Conservation (phyloP, 2,329 filamentous ascomycete species). For the Fragosphaeria purpurea region DNA sequence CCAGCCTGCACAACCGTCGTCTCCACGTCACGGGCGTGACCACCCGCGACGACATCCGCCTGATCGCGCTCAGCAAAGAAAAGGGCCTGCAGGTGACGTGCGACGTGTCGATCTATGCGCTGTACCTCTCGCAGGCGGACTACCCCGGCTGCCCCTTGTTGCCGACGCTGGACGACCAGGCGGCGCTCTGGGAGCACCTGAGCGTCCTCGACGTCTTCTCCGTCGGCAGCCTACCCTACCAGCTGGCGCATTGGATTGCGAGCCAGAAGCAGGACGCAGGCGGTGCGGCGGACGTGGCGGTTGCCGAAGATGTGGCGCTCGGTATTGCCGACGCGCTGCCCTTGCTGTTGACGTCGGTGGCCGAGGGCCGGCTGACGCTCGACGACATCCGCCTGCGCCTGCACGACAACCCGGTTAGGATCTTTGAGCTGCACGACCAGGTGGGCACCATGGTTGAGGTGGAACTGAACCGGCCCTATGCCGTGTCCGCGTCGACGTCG, state of each 20-base stretch:
- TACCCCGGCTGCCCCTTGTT: conserved; percentile 58
- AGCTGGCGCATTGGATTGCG: conserved; percentile 51
- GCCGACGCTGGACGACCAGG: conserved; percentile 58
- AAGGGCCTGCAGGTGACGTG: conserved; percentile 77
- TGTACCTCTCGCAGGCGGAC: conserved; percentile 64
- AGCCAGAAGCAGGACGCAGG: not conserved
- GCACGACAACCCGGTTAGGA: conserved; percentile 69
- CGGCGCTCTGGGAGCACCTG: conserved; percentile 64
- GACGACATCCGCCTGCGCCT: conserved; percentile 63
- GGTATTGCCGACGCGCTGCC: conserved; percentile 67
- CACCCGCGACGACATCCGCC: conserved; percentile 67
- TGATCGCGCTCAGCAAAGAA: conserved; percentile 68
- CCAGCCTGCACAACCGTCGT: conserved; percentile 66
- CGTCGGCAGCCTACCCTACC: conserved; percentile 67
- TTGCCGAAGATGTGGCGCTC: conserved; percentile 41
- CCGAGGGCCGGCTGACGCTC: conserved; percentile 61
- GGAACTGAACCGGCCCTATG: conserved; percentile 63
- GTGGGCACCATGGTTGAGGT: conserved; percentile 62
- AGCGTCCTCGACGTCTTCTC: conserved; percentile 69
- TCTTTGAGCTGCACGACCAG: conserved; percentile 76
- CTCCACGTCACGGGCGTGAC: conserved; percentile 74
- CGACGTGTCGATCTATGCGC: conserved; percentile 69
- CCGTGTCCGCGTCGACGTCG: conserved; percentile 29
- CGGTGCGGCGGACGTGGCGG: not conserved
- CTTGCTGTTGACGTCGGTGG: conserved; percentile 64